These are phyloP conservation scores for Elymus sibiricus DNA, from an alignment of 176 grass and related monocot species.

Conservation along the genomic window DNA sequence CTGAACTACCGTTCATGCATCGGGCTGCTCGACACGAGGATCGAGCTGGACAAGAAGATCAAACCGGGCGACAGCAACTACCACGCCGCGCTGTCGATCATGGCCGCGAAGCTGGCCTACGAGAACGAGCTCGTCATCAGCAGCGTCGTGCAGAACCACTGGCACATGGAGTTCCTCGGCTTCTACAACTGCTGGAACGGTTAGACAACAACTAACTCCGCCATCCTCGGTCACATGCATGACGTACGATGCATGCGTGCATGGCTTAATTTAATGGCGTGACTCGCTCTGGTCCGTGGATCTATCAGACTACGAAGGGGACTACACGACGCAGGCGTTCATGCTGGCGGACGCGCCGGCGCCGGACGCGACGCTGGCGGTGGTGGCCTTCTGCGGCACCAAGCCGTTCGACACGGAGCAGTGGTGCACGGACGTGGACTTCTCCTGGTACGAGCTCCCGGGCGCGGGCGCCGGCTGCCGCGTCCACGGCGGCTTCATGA, in stretches of 20 bases:
- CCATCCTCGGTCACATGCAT: too few relatives aligned
- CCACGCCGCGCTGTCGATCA: slow-evolving; percentile 62
- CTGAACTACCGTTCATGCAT: slow-evolving; percentile 45
- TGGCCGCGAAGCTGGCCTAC: slow-evolving; percentile 80
- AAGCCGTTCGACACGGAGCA: slow-evolving; percentile 63
- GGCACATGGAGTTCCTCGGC: slow-evolving; percentile 76
- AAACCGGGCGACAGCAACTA: slow-evolving; percentile 42
- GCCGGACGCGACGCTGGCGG: slow-evolving; percentile 43
- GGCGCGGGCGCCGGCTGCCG: slow-evolving; percentile 32
- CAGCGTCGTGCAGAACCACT: slow-evolving; percentile 36
- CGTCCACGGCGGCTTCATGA: slow-evolving; percentile 72
- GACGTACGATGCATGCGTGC: background rate
- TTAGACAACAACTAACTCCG: slow-evolving; percentile 5
- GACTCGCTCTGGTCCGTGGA: background rate
- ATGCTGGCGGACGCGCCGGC: slow-evolving; percentile 44
- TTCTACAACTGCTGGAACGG: slow-evolving; percentile 86
- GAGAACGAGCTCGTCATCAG: slow-evolving; percentile 59
- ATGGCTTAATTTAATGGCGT: background rate
- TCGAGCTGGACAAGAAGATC: slow-evolving; percentile 64
- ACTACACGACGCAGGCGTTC: slow-evolving; percentile 71
- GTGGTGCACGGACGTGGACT: slow-evolving; percentile 79
- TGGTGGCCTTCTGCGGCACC: slow-evolving; percentile 78
- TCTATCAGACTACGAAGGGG: slow-evolving; percentile 45
- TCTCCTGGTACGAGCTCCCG: slow-evolving; percentile 60
- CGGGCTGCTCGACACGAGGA: slow-evolving; percentile 58